These are phyloP conservation scores for Leptoxyphium fumago DNA, from an alignment of 2,329 filamentous ascomycete species.

Conservation along the genomic window DNA sequence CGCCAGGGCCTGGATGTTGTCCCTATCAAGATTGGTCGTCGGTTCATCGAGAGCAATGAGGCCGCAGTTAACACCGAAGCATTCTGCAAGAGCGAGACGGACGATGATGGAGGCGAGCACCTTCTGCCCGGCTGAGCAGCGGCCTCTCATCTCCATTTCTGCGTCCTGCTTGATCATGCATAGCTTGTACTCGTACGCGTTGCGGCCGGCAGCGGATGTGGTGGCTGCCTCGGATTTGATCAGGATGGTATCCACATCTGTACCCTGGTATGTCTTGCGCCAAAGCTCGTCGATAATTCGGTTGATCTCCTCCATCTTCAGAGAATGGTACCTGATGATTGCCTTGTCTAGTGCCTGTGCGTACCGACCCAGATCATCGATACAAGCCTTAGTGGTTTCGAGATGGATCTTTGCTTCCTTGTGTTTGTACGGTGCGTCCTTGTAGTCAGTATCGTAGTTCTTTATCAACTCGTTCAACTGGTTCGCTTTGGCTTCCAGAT, in stretches of 20 bases:
- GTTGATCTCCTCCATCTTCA: constrained; percentile 99
- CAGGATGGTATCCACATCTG: constrained; percentile 90
- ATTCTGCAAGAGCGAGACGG: constrained; percentile 86
- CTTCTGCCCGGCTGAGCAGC: constrained; percentile 92
- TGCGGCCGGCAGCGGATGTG: constrained; percentile 37
- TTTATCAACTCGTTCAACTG: constrained; percentile 57
- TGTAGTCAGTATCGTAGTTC: constrained; percentile 79
- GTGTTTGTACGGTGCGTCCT: constrained; percentile 65
- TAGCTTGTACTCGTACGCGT: constrained; percentile 89
- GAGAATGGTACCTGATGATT: constrained; percentile 88
- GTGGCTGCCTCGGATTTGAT: constrained; percentile 75
- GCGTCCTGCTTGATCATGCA: constrained; percentile 96
- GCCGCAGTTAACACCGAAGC: constrained; percentile 90
- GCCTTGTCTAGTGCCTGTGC: constrained; percentile 77
- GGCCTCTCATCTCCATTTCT: constrained; percentile 98
- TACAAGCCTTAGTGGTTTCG: constrained; percentile 79
- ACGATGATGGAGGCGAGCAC: constrained; percentile 96
- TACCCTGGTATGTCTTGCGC: constrained; percentile 92
- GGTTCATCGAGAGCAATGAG: constrained; percentile 95
- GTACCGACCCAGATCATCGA: constrained; percentile 79
- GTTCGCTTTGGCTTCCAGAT: constrained; percentile 72
- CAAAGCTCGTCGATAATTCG: constrained; percentile 90
- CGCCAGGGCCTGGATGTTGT: constrained; percentile 86
- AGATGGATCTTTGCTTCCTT: constrained; percentile 81
- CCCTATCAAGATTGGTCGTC: constrained; percentile 87